Evolutionary conservation across 192 early-diverging fungal genomes (phyloP), one percentile per base, ranked within the genome.

Genomic region (Linnemannia elongata): DNA sequence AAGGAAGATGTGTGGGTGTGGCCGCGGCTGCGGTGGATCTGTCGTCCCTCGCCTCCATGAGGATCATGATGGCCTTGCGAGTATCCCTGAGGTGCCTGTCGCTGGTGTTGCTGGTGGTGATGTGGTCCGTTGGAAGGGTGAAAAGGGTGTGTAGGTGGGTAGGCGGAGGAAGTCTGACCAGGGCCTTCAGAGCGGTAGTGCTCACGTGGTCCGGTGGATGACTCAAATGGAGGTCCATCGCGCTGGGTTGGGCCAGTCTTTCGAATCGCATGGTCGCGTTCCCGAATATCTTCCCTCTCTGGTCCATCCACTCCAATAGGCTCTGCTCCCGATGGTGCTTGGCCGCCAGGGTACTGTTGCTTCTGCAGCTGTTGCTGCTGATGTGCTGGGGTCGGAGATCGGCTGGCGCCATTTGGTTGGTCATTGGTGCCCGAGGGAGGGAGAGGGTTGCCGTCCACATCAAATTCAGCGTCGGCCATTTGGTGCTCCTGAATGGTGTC

Each of bases 401-500:
- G 70, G 18, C 70, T 72, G 70, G 7, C 70, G 35, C 38, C 70
- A 42, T 39, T 72, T 38, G 17, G 38, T 72, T 42, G 35, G 70
- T 42, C 39, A 42, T 8, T 68, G 41, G 17, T 22, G 38, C 57
- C 55, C 18, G 76, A 60, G 6, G 75, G 27, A 42, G 36, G 35
- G 20, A 54, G 45, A 70, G 20, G 68, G 18, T 72, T 69, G 7
- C 52, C 45, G 20, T 68, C 54, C 6, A 30, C 22, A 36, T 72
- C 69, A 82, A 73, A 72, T 7, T 69, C 69, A 30, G 52, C 52
- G 44, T 69, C 73, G 10, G 72, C 30, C 35, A 52, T 79, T 44
- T 77, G 84, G 69, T 81, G 85, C 44, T 87, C 85, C 68, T 87
- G 85, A 42, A 87, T 87, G 10, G 85, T 81, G 27, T 87, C 85